Base-by-base conservation (phyloP, 2,329 filamentous ascomycete genomes). In the Torrubiellomyces zombiae region DNA sequence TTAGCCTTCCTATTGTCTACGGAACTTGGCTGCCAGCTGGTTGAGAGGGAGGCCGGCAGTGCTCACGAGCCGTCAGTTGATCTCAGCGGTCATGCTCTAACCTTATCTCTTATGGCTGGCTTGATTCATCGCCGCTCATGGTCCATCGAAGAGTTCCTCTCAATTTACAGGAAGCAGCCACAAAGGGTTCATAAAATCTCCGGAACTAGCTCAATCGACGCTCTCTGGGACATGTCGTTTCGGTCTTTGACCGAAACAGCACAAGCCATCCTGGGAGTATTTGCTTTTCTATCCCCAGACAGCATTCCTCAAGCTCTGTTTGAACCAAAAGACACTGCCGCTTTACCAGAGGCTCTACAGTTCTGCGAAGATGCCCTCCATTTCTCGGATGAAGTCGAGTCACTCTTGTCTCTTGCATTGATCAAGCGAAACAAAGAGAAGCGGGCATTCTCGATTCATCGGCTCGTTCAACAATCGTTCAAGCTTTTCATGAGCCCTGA, bases 211-310 rank as follows among this genome's bases (percentile, higher is more conserved):
- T 24, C 23, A 22, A 17, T 29, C 6, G 13, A 27, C 10, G 14
- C 27, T 6, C 14, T 32, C 9, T 32, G 26, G 28, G n/a, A 28
- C 10, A n/a, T 34, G 4, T 30, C 29, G 9, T 34, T 34, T 16
- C 9, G 18, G 16, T 24, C 26, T 16, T 20, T 33, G 10, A 20
- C 27, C 23, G 9, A 14, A 12, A 26, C n/a, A 23, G 25, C 16
- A 9, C 5, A 20, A 11, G 9, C 21, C 13, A 12, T 31, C 12
- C 21, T 29, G n/a, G 14, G 24, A 10, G 21, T 31, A 10, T 6
- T 29, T 11, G 16, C 28, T 14, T 33, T 27, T 21, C 23, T 25
- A 3, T 13, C n/a, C 7, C 20, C 28, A n/a, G 29, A 33, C 10
- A 24, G 15, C 10, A 33, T 33, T 14, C 28, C 31, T 11, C 23